Conservation (phyloP, 2,329 filamentous ascomycete genomes). For the Pseudogymnoascus sp. region DNA sequence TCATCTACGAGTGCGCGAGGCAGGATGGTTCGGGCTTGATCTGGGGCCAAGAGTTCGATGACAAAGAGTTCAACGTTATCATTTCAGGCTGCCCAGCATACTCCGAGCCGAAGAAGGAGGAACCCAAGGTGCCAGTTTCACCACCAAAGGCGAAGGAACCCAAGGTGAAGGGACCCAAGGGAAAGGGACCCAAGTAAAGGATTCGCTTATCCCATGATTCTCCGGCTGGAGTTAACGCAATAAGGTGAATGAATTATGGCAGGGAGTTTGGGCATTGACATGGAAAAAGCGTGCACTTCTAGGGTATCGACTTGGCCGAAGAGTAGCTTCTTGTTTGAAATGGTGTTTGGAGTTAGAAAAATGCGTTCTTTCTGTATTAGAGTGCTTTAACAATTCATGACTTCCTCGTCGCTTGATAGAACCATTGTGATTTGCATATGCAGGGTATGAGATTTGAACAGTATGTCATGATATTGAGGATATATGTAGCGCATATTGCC, state of each 20-base stretch:
- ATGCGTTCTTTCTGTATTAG: slow-evolving; percentile 2
- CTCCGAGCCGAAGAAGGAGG: background rate
- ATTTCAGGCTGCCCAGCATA: background rate
- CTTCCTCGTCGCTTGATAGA: background rate
- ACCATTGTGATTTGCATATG: background rate
- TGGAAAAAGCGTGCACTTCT: background rate
- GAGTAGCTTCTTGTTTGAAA: background rate
- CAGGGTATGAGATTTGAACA: background rate
- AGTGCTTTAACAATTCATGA: slow-evolving; percentile 2
- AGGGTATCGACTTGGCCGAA: background rate
- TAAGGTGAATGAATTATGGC: background rate
- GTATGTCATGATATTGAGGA: background rate
- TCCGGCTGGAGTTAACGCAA: background rate
- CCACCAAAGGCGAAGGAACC: background rate
- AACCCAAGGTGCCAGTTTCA: background rate
- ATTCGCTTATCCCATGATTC: background rate
- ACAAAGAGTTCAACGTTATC: slow-evolving; percentile 5
- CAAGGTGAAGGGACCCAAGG: background rate
- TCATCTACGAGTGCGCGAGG: slow-evolving; percentile 9
- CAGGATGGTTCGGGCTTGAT: slow-evolving; percentile 8
- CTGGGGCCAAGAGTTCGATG: slow-evolving; percentile 6
- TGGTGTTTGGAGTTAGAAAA: background rate
- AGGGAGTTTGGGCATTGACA: background rate
- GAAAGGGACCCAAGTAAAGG: background rate
- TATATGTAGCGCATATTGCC: background rate